Base-by-base conservation (phyloP, 2,329 filamentous ascomycete species). In the Venturia carpophila region DNA sequence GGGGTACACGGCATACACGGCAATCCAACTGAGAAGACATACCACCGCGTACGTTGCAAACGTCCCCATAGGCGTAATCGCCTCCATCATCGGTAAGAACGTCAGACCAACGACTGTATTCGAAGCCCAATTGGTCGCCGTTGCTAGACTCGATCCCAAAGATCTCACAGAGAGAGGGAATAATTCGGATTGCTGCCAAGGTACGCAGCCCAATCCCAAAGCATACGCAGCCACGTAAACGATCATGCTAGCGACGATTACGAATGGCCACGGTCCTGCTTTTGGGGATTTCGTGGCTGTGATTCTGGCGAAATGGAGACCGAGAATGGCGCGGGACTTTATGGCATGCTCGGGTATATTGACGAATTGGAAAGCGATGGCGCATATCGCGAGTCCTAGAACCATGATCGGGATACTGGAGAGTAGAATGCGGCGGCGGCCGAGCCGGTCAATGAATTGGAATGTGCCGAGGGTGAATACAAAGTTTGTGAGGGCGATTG, bases 131-230 rank as follows among this genome's bases (percentile, higher is more conserved):
- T 89, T 97, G 7, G 90, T 95, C 5, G 87, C 88, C 9, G 92
- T 93, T 1, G 88, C 84, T 5, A 91, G 75, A 0, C 87, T 87
- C 66, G 87, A 90, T 37, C 90, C 90, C 1, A 91, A 76, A 5
- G 87, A 87, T 61, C 90, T 85, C 58, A 92, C 89, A 39, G 82
- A 82, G 60, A 92, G 80, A 0, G 92, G 89, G 72, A 97, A 97
- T 41, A 96, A 73, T 77, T 97, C 93, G 70, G 88, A 91, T 77
- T 96, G 92, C 82, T 96, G 93, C 93, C 93, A 97, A 0, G 93
- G 92, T 2, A 97, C 91, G 70, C 92, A 95, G 10, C 93, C 93
- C 1, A 97, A 82, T 2, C 93, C 93, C 1, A 92, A 80, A 0
- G 93, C 93, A 73, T 95, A 97, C 0, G 88, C 82, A 10, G 90